A percentile compares a stretch with the other conserved stretches of the same genome.
Evolutionary conservation across 1,139 yeast genomes (phyloP).

Genomic region (Lodderomyces parapsilosis): DNA sequence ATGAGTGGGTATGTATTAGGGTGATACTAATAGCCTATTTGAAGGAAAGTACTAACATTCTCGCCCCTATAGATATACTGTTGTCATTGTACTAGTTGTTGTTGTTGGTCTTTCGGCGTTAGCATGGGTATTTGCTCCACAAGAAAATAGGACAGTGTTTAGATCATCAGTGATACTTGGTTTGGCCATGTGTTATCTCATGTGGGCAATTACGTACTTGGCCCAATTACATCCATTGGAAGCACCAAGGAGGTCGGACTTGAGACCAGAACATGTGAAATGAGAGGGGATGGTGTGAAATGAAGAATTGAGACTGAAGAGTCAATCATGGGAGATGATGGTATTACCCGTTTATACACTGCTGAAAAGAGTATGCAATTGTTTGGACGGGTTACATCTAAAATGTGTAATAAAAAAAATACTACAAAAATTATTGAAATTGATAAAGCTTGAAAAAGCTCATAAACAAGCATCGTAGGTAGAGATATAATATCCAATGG

Average conservation of each 20-base stretch:
- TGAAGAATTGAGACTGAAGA: too few species aligned
- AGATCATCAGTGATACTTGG: slow-evolving; percentile 83
- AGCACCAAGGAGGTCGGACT: slow-evolving; percentile 74
- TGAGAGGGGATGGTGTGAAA: too few species aligned
- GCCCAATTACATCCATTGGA: slow-evolving; percentile 81
- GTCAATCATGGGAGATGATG: too few species aligned
- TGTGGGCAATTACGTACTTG: slow-evolving; percentile 93
- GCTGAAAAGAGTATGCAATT: too few species aligned
- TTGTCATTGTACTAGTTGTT: slow-evolving; percentile 60
- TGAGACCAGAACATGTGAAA: slow-evolving; percentile 61
- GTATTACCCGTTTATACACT: too few species aligned
- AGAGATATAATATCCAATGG: too few species aligned
- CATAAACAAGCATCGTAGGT: too few species aligned
- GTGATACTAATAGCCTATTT: slow-evolving; percentile 1
- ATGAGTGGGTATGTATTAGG: slow-evolving; percentile 32
- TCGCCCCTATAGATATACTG: slow-evolving; percentile 61
- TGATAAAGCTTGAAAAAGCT: too few species aligned
- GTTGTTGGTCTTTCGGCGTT: slow-evolving; percentile 60
- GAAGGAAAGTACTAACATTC: slow-evolving; percentile 14
- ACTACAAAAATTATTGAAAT: too few species aligned
- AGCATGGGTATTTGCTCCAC: slow-evolving; percentile 66
- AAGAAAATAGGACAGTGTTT: slow-evolving; percentile 72
- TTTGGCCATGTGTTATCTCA: slow-evolving; percentile 82
- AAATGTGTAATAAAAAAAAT: too few species aligned
- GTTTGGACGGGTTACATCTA: too few species aligned